These are phyloP conservation scores for Miscanthus lutarioriparius DNA, from an alignment of 176 grass and related monocot genomes.

Conservation along the genomic window DNA sequence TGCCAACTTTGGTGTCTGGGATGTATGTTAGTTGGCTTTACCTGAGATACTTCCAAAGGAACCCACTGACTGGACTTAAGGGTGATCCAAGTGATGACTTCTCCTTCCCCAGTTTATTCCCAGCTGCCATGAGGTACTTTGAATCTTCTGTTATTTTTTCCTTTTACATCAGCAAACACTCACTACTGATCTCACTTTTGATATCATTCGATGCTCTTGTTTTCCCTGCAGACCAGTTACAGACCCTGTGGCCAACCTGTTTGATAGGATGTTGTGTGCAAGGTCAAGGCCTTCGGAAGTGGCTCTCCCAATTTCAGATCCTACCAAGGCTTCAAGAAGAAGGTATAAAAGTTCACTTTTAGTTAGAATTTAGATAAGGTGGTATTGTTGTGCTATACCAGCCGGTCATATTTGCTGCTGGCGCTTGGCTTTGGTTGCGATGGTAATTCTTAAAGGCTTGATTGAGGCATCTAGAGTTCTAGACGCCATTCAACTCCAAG, in stretches of 20 bases:
- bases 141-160: not conserved
- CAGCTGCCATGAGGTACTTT: slow-evolving; percentile 78
- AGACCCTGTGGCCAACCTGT: slow-evolving; percentile 81
- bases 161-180: not conserved
- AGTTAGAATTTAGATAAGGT: not conserved
- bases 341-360: slow-evolving; percentile 40
- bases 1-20: slow-evolving; percentile 87
- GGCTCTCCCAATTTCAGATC: slow-evolving; percentile 77
- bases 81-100: slow-evolving; percentile 97
- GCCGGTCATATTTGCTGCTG: not conserved
- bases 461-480: not conserved
- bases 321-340: slow-evolving; percentile 79
- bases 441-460: not conserved
- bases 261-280: slow-evolving; percentile 70
- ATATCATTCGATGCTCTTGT: not conserved
- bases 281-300: slow-evolving; percentile 65
- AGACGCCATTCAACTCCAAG: not conserved
- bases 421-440: not conserved
- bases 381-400: not conserved
- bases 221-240: slow-evolving; percentile 68
- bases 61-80: slow-evolving; percentile 85
- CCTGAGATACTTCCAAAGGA: slow-evolving; percentile 95
- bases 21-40: slow-evolving; percentile 98
- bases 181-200: not conserved
- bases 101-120: slow-evolving; percentile 92